A percentile compares a stretch with the other conserved stretches of the same genome.
phyloP scores from a whole-genome alignment of 2,329 filamentous ascomycete genomes.

The Cordyceps cicadae region DNA sequence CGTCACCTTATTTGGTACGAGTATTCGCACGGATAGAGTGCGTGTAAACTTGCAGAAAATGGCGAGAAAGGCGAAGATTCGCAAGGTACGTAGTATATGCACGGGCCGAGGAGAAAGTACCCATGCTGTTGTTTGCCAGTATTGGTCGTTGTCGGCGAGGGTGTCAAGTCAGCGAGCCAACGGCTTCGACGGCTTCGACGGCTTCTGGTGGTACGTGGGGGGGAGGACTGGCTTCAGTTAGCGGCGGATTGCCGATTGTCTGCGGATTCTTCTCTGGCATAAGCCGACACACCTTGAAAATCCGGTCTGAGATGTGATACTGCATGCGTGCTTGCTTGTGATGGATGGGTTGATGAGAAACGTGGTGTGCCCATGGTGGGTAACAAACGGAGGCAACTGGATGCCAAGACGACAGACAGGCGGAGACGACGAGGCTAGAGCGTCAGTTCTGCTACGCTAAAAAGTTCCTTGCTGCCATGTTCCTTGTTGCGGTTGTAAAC shows the following conservation, averaged over 20 bases:
- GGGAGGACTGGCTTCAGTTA: neutral
- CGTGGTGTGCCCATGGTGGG: neutral
- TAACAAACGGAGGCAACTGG: neutral
- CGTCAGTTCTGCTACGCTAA: neutral
- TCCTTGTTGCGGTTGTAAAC: neutral
- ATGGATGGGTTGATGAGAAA: neutral
- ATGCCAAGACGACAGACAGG: neutral
- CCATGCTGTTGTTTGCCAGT: neutral
- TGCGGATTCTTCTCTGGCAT: neutral
- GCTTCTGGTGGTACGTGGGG: neutral
- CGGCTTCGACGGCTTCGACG: neutral
- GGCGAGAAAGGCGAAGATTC: no score
- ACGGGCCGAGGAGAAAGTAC: neutral
- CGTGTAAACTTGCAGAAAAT: no score
- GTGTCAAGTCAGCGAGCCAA: no score
- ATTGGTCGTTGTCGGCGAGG: neutral
- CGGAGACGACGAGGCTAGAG: slow-evolving; percentile 2
- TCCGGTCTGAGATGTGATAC: neutral
- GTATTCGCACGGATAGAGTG: no score
- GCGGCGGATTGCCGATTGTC: neutral
- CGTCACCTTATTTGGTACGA: no score
- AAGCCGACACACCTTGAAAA: neutral
- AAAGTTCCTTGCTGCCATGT: neutral
- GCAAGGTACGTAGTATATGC: neutral
- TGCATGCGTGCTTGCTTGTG: no score